Percentiles rank a stretch among this genome's conserved stretches.
These are phyloP conservation scores for Ogataea trehaloabstinens DNA, from an alignment of 805 yeast species.

Conservation along the genomic window DNA sequence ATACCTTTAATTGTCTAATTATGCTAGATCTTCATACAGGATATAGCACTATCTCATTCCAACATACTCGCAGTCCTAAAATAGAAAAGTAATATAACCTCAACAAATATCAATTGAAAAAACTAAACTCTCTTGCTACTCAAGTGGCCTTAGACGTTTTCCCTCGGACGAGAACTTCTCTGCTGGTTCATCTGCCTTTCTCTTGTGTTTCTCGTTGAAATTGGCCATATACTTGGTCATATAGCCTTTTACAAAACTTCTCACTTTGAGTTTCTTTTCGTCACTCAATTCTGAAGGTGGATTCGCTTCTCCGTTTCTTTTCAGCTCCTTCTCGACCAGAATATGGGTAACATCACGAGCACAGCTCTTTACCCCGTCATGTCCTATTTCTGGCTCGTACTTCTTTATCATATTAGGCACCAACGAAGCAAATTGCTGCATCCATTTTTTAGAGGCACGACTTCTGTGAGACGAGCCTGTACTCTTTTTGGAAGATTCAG, in stretches of 20 bases:
- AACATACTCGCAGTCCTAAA: too few relatives aligned
- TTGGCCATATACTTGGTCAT: constrained; percentile 65
- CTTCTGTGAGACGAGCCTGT: constrained; percentile 15
- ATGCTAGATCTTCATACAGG: too few relatives aligned
- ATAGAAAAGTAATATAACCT: too few relatives aligned
- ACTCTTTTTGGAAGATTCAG: constrained; percentile 32
- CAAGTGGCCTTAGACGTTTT: background rate
- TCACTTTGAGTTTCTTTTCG: constrained; percentile 69
- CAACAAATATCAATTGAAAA: too few relatives aligned
- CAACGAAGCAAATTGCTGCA: constrained; percentile 57
- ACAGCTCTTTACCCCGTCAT: constrained; percentile 70
- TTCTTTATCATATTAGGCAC: constrained; percentile 78
- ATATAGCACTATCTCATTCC: too few relatives aligned
- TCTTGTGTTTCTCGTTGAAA: constrained; percentile 32
- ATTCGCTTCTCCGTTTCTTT: constrained; percentile 36
- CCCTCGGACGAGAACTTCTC: background rate
- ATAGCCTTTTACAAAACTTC: constrained; percentile 56
- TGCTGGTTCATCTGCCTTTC: constrained; percentile 1
- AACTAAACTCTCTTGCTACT: background rate
- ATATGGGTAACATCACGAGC: constrained; percentile 74
- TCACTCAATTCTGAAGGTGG: constrained; percentile 58
- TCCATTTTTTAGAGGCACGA: constrained; percentile 36
- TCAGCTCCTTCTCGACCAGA: constrained; percentile 67
- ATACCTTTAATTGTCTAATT: too few relatives aligned
- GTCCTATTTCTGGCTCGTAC: constrained; percentile 64